A percentile compares a stretch with the other conserved stretches of the same genome.
Conservation (phyloP, 2,329 filamentous ascomycete genomes). For the Ophiocordyceps robertsii region DNA sequence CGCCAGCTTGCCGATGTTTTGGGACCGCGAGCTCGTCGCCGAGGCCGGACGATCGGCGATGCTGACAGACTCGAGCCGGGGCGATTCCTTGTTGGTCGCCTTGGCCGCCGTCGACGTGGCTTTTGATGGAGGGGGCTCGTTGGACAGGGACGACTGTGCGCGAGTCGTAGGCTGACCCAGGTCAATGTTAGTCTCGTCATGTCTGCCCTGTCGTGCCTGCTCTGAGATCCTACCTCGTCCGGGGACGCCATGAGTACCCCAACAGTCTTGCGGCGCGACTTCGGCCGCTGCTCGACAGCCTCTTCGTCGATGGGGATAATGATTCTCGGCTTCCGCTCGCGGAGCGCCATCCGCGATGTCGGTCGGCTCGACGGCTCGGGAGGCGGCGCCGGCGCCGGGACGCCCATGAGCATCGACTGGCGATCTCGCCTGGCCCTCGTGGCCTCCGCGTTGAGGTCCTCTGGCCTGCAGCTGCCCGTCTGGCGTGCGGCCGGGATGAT, state of each 20-base stretch:
- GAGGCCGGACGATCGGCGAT: conserved; percentile 19
- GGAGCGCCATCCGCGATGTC: conserved; percentile 55
- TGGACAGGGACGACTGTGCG: conserved; percentile 14
- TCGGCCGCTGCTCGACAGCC: conserved; percentile 11
- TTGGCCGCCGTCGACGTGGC: conserved; percentile 23
- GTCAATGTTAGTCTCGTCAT: background rate
- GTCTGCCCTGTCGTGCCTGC: background rate
- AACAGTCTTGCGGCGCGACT: conserved; percentile 48
- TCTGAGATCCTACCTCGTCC: conserved; percentile 13
- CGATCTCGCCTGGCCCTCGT: conserved; percentile 50
- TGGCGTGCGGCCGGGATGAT: conserved; percentile 66
- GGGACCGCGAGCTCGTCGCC: conserved; percentile 25
- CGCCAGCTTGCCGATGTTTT: conserved; percentile 26
- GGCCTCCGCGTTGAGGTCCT: conserved; percentile 64
- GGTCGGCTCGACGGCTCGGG: conserved; percentile 24
- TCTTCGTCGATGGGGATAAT: conserved; percentile 39
- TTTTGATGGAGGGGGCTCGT: conserved; percentile 13
- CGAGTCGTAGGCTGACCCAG: conserved; percentile 17
- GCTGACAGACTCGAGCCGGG: conserved; percentile 1
- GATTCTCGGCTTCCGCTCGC: conserved; percentile 52
- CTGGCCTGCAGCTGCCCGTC: conserved; percentile 60
- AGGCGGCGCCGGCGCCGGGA: conserved; percentile 9
- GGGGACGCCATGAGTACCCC: conserved; percentile 25
- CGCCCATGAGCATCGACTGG: conserved; percentile 33
- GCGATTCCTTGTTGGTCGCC: conserved; percentile 7